phyloP scores from a whole-genome alignment of 2,329 filamentous ascomycete genomes.

The Nemania sp. region DNA sequence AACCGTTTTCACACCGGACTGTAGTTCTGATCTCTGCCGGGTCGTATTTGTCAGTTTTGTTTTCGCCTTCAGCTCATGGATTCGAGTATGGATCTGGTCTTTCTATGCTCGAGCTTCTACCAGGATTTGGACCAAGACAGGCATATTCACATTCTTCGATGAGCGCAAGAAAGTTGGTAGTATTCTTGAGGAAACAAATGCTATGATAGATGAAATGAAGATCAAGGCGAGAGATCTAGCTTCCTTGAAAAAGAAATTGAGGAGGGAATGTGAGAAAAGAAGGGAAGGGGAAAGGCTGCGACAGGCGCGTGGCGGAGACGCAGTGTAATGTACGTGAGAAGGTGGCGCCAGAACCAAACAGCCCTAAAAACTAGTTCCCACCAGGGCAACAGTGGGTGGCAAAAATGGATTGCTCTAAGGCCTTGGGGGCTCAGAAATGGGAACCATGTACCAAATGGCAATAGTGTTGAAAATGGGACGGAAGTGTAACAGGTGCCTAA shows the following conservation, averaged over 20 bases:
- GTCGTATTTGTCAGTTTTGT: conserved; percentile 31
- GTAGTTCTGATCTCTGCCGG: conserved; percentile 29
- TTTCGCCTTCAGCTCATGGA: conserved; percentile 28
- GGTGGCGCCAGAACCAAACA: no score
- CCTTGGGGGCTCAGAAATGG: neutral
- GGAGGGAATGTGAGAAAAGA: neutral
- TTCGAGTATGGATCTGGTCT: conserved; percentile 29
- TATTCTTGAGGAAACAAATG: conserved; percentile 4
- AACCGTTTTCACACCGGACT: neutral
- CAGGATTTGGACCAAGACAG: neutral
- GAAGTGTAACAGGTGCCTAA: no score
- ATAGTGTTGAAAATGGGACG: neutral
- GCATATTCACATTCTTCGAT: conserved; percentile 10
- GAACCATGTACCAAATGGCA: neutral
- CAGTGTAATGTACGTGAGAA: no score
- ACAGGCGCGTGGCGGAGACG: no score
- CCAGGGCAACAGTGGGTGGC: no score
- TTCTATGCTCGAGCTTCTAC: neutral
- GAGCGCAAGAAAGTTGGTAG: conserved; percentile 1
- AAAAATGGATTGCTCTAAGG: neutral
- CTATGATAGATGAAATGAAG: neutral
- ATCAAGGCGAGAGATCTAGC: neutral
- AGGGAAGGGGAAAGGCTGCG: neutral
- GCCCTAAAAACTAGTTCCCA: no score
- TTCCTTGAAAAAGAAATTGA: neutral